phyloP scores from a whole-genome alignment of 352 stramenopile species.

The Globisporangium alternatum region DNA sequence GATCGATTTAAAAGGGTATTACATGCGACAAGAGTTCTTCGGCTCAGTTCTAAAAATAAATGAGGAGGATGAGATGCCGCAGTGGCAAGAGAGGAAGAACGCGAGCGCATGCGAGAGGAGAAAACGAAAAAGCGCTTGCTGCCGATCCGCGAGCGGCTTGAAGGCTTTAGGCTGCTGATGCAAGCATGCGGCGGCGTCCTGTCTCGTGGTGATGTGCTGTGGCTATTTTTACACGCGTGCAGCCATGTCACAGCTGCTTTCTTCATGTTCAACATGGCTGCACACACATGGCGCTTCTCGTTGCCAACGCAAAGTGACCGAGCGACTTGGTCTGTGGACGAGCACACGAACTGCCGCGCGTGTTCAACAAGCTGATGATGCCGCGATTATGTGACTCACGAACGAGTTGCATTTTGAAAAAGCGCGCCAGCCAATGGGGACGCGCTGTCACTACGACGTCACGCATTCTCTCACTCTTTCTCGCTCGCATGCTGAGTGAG shows the following conservation, averaged over 20 bases:
- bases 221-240: conserved; percentile 7
- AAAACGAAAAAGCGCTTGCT: not conserved
- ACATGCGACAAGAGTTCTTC: not conserved
- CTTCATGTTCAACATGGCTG: conserved; percentile 4
- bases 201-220: not conserved
- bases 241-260: not conserved
- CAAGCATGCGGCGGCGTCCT: not conserved
- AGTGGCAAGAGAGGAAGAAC: not conserved
- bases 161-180: too few relatives aligned
- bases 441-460: not conserved
- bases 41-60: conserved; percentile 10
- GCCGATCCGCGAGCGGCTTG: not conserved
- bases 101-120: not conserved
- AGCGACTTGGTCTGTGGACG: not conserved
- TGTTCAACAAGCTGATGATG: not conserved
- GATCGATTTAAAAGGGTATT: not conserved
- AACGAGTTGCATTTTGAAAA: not conserved
- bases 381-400: not conserved
- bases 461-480: not conserved
- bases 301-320: too few relatives aligned
- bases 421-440: conserved; percentile 2
- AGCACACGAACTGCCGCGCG: not conserved
- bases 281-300: not conserved
- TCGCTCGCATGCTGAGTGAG: not conserved
- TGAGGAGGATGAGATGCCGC: conserved; percentile 12